Evolutionary conservation across 2,329 filamentous ascomycete species (phyloP).

Genomic region (Gnomoniopsis smithogilvyi): DNA sequence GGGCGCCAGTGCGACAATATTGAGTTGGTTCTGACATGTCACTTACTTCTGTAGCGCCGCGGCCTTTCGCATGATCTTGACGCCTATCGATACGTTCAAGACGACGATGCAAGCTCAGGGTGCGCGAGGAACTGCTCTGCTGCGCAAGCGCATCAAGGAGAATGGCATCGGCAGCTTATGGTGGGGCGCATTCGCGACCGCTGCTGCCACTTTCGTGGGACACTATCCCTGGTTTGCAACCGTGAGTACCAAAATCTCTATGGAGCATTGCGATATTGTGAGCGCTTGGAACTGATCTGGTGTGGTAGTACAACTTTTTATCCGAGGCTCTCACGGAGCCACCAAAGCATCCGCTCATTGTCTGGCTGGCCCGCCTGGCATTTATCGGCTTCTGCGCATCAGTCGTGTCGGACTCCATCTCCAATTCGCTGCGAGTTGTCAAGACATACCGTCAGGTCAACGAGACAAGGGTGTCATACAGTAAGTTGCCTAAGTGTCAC

Average conservation of each 20-base stretch:
- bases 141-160: slow-evolving; percentile 41
- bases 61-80: slow-evolving; percentile 44
- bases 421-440: slow-evolving; percentile 44
- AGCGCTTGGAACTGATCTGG: not conserved
- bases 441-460: slow-evolving; percentile 50
- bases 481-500: slow-evolving; percentile 25
- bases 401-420: slow-evolving; percentile 42
- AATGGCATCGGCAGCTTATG: slow-evolving; percentile 44
- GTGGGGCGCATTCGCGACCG: slow-evolving; percentile 48
- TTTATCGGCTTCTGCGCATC: slow-evolving; percentile 43
- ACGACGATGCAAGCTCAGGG: slow-evolving; percentile 48
- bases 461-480: slow-evolving; percentile 42
- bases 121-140: slow-evolving; percentile 36
- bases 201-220: slow-evolving; percentile 45
- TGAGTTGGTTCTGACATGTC: too few species aligned
- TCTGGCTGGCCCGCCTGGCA: slow-evolving; percentile 42
- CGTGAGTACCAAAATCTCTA: slow-evolving; percentile 24
- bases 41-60: slow-evolving; percentile 34
- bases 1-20: too few species aligned
- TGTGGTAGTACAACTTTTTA: slow-evolving; percentile 39
- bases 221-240: slow-evolving; percentile 50
- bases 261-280: too few species aligned
- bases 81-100: slow-evolving; percentile 47
- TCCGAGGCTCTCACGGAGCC: slow-evolving; percentile 37
- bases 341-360: slow-evolving; percentile 33